Evolutionary conservation across 495 filamentous ascomycete species (phyloP), one percentile per base, ranked within the genome.

Genomic region (Neurospora sp.): DNA sequence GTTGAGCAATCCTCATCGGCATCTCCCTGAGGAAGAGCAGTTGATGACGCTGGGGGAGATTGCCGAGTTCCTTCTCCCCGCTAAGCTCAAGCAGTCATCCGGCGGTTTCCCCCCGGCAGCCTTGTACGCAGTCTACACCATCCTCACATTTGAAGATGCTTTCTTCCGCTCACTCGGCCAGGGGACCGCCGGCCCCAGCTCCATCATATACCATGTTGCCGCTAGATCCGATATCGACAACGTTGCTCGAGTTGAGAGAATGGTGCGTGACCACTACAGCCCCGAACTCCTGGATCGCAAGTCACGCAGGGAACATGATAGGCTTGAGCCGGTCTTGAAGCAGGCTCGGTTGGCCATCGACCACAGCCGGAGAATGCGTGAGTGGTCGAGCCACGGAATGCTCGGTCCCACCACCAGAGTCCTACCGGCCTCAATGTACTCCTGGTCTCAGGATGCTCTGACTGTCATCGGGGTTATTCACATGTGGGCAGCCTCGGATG

Each of bases 401-500:
- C 85, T 80, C 81, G 84, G 77, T 9, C 87, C 83, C 44, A 79
- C 70, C 59, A 83, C 80, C 71, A 76, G 80, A 42, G 74, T 37
- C 38, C 35, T 16, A 11, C 78, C 72, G 75, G 48, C 40, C 35
- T 69, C 14, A 6, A 73, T 9, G 81, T 35, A 66, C 79, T 9
- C 72, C 66, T 88, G 72, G 88, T 84, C 76, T 14, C 62, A 79
- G 4, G 74, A 81, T 14, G 91, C 93, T 71, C 80, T 82, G 69
- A 80, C 81, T 20, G 88, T 97, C 23, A 83, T 97, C 20, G 80
- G 87, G 38, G 97, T 91, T 73, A 82, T 97, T 27, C 88, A 93
- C 75, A 81, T 89, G 5, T 96, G 92, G 85, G 86, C 89, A 73
- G 84, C 86, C 31, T 84, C 85, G 48, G 82, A 84, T 42, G 84